A percentile compares a stretch with the other conserved stretches of the same genome.
phyloP scores from a whole-genome alignment of 306 rosid genomes.

The cucumber (Cucumis sativus) region DNA sequence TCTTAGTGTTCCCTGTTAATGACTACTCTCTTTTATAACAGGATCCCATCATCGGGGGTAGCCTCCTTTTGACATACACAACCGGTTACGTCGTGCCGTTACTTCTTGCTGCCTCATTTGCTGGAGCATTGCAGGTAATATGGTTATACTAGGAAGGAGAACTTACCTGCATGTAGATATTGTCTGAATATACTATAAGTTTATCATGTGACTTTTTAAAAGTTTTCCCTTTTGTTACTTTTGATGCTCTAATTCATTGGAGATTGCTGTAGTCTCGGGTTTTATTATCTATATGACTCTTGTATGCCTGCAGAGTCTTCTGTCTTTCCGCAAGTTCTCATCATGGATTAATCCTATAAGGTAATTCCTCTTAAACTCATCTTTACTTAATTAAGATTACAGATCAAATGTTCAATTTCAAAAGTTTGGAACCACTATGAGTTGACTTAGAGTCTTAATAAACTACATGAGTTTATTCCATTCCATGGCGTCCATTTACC shows the following conservation, averaged over 20 bases:
- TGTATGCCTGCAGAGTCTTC: constrained; percentile 47
- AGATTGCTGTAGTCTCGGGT: not conserved
- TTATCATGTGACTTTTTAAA: not conserved
- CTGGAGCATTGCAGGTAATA: constrained; percentile 83
- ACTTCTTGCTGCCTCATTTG: constrained; percentile 89
- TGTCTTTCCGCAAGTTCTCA: constrained; percentile 80
- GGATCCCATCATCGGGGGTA: constrained; percentile 83
- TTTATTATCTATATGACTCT: not conserved
- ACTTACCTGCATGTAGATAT: not conserved
- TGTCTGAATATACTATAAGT: not conserved
- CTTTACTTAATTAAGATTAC: not conserved
- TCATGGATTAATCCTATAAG: constrained; percentile 90
- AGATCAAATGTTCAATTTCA: not conserved
- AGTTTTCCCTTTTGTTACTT: not conserved
- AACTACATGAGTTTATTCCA: no score
- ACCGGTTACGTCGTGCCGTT: constrained; percentile 84
- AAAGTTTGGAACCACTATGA: not conserved
- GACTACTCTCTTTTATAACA: constrained; percentile 15
- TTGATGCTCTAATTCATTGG: not conserved
- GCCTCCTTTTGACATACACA: constrained; percentile 85
- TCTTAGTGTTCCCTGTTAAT: not conserved
- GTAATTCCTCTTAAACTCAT: constrained; percentile 18
- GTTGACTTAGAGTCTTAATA: no score
- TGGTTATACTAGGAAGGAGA: not conserved
- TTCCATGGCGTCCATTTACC: no score